Base-by-base conservation (phyloP, 1,139 yeast species). In the Saccharomyces hybrid region DNA sequence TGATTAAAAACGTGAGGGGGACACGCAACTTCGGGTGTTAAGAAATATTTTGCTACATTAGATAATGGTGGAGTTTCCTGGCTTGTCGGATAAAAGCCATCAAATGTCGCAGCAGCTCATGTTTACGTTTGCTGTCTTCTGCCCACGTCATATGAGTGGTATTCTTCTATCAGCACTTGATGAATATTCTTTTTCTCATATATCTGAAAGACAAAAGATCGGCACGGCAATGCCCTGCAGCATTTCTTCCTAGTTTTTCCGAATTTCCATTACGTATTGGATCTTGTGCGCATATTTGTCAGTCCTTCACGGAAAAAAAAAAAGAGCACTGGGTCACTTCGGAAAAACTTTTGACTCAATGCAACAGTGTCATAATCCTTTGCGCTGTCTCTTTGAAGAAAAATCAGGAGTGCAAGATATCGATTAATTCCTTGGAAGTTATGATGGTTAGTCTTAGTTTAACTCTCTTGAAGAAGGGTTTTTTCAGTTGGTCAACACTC, bases 11-110 rank as follows among this genome's bases (percentile, higher is more conserved):
- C 16, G 13, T 38, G 44, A 38, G 23, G 89, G 93, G 89, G 13
- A 9, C 57, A 88, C 93, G 91, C 93, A 85, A 23, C 90, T 82
- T 52, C 83, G 75, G 51, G 93, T 90, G 69, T 85, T 85, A 75
- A 79, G 82, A 78, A 83, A 82, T 46, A 72, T 71, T 71, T 84
- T 31, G 13, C 81, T 29, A 75, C 74, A 26, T 82, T 75, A 25
- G 80, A 73, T 55, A 80, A 69, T 38, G 44, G 25, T 38, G 25
- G 44, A 16, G 44, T 16, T 34, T 38, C 44, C 23, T 38, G 44
- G 13, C 44, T 38, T 38, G 25, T 16, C 25, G 44, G 44, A 38
- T 16, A 38, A 38, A 16, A 38, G 44, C 25, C 13, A 16, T 16
- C 44, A 38, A 38, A 38, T 11, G 25, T 16, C 23, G 44, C 11